Evolutionary conservation across 2,329 filamentous ascomycete species (phyloP), one percentile per base, ranked within the genome.

Genomic region (Paecilomyces sp.): DNA sequence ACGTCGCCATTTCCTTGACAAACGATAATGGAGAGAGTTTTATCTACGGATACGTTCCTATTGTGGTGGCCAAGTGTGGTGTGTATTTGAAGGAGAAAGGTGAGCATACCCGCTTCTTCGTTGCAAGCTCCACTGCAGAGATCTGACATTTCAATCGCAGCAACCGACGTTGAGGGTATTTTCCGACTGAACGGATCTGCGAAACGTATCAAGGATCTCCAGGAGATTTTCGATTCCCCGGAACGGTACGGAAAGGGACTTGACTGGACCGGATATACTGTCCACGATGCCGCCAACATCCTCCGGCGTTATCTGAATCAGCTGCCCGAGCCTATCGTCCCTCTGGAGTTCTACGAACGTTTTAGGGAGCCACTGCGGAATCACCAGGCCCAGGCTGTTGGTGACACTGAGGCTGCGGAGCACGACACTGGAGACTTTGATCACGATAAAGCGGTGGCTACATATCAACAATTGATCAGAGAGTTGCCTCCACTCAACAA

Each of bases 81-180:
- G 92, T 99, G 3, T 99, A 92, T 67, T 75, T 99, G 65, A 99
- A 99, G 76, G 94, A 99, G 75, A 97, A 96, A 85, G 94, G 94
- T 97, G 75, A 65, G 84, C 60, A 33, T 54, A 30, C 33, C 50
- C 41, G 59, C 56, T 56, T 28, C 55, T 56, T 56, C 53, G 9
- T 56, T 31, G 34, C 18, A 28, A 18, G 25, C 30, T 55, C 53
- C 50, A 31, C 9, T 3, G 8, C 15, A 15, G 18, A 50, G 13
- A 60, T 31, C 55, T 73, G 54, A 75, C 69, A 70, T 60, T 70
- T 61, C 31, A 61, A 60, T 25, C 9, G 22, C 63, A 97, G 94
- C 94, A 33, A 97, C 93, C 66, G 88, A 92, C 66, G 85, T 97
- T 9, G 93, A 97, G 75, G 94, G 94, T 47, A 99, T 99, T 60